Evolutionary conservation across 2,329 filamentous ascomycete genomes (phyloP).

Genomic region (Colletotrichum orchidophilum): DNA sequence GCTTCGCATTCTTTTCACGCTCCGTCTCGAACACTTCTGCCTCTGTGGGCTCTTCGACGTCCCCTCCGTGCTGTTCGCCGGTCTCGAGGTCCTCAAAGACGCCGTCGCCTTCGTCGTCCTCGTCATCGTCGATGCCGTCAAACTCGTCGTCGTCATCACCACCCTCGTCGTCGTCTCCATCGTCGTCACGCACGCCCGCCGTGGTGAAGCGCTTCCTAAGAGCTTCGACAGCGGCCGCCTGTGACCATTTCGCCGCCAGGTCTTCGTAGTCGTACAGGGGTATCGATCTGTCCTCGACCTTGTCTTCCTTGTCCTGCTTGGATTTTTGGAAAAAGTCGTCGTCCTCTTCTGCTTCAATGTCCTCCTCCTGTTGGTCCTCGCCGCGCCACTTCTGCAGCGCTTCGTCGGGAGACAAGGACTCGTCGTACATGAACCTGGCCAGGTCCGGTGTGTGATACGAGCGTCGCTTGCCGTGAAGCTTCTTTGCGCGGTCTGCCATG

Average conservation of each 20-base stretch:
- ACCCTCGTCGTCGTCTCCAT: conserved; percentile 57
- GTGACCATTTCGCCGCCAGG: conserved; percentile 86
- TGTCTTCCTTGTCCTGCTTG: conserved; percentile 72
- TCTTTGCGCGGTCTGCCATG: conserved; percentile 77
- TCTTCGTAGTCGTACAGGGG: conserved; percentile 83
- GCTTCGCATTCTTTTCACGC: conserved; percentile 86
- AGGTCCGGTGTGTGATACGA: conserved; percentile 85
- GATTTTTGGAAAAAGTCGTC: conserved; percentile 74
- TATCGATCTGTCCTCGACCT: conserved; percentile 81
- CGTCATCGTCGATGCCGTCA: conserved; percentile 60
- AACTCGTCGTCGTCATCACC: conserved; percentile 63
- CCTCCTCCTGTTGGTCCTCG: conserved; percentile 64
- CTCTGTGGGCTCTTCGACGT: conserved; percentile 47
- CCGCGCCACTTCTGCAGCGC: conserved; percentile 85
- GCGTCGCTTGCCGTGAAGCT: conserved; percentile 74
- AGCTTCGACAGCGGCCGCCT: conserved; percentile 78
- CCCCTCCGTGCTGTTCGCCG: conserved; percentile 66
- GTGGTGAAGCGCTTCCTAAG: conserved; percentile 81
- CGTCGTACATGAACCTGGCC: conserved; percentile 88
- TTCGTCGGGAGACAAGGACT: conserved; percentile 77
- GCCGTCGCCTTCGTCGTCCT: conserved; percentile 60
- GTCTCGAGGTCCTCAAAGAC: conserved; percentile 78
- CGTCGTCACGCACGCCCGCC: conserved; percentile 58
- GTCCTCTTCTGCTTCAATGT: conserved; percentile 65
- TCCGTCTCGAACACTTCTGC: conserved; percentile 80